phyloP scores from a whole-genome alignment of 352 stramenopile genomes.

The Pythium apleroticum region DNA sequence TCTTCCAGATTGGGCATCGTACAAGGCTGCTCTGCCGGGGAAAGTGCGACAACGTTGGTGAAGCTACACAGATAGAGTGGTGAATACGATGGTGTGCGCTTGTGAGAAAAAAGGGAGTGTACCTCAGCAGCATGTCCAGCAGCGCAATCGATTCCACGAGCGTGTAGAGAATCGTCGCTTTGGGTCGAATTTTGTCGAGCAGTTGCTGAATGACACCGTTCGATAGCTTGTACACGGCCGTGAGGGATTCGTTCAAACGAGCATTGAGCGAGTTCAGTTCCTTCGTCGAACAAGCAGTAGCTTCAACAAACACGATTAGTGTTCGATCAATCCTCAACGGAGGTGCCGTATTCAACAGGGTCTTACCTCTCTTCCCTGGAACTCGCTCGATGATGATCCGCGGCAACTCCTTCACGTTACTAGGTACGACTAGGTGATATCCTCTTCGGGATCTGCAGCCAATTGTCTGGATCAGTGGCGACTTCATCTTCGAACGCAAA shows the following conservation, averaged over 20 bases:
- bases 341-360: neutral
- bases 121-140: conserved; percentile 92
- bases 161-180: conserved; percentile 73
- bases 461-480: neutral
- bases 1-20: conserved; percentile 10
- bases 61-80: conserved; percentile 58
- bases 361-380: conserved; percentile 54
- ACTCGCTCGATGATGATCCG: conserved; percentile 67
- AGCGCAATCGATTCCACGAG: conserved; percentile 90
- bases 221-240: conserved; percentile 87
- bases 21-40: conserved; percentile 76
- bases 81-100: too few species aligned
- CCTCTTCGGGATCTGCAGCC: conserved; percentile 49
- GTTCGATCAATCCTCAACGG: too few species aligned
- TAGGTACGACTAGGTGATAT: conserved; percentile 69
- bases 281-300: conserved; percentile 86
- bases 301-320: conserved; percentile 31
- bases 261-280: conserved; percentile 83
- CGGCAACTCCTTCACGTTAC: conserved; percentile 57
- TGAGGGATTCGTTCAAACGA: conserved; percentile 78
- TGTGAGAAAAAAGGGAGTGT: too few species aligned
- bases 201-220: conserved; percentile 85
- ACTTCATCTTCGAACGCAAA: neutral
- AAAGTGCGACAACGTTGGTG: conserved; percentile 82
- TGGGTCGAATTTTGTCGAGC: conserved; percentile 74